A percentile compares a stretch with the other conserved stretches of the same genome.
Evolutionary conservation across 805 yeast genomes (phyloP).

Genomic region (Naumovozyma baii): DNA sequence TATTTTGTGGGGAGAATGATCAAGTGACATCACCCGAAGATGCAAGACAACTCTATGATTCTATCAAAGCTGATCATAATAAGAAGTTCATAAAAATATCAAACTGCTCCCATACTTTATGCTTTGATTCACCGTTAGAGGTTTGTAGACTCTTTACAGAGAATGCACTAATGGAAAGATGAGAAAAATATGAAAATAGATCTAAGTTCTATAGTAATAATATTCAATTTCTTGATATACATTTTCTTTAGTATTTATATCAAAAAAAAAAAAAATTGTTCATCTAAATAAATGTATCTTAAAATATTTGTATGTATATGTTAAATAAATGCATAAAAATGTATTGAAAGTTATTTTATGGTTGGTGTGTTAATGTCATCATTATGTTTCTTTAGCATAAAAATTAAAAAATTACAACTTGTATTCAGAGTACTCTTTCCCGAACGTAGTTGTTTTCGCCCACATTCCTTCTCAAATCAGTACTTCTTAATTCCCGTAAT

Average conservation of each 20-base stretch:
- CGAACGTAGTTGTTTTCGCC: constrained; percentile 24
- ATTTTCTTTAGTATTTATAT: too few species aligned
- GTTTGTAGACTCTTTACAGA: constrained; percentile 6
- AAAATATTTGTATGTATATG: too few species aligned
- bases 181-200: not conserved
- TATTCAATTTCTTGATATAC: not conserved
- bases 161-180: not conserved
- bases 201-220: not conserved
- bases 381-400: too few species aligned
- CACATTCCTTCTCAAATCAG: constrained; percentile 23
- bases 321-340: too few species aligned
- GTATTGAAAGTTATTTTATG: too few species aligned
- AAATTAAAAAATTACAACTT: too few species aligned
- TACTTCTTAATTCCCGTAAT: constrained; percentile 14
- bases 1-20: constrained; percentile 22
- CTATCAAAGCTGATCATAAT: constrained; percentile 4
- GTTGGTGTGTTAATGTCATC: too few species aligned
- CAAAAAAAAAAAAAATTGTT: too few species aligned
- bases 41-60: constrained; percentile 5
- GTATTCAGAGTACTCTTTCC: not conserved
- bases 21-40: constrained; percentile 16
- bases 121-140: constrained; percentile 17
- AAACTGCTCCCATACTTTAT: constrained; percentile 22
- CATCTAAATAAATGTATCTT: too few species aligned
- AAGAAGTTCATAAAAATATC: constrained; percentile 8